Evolutionary conservation across 1,284 basidiomycete genomes (phyloP).

Genomic region (Marasmius sp.): DNA sequence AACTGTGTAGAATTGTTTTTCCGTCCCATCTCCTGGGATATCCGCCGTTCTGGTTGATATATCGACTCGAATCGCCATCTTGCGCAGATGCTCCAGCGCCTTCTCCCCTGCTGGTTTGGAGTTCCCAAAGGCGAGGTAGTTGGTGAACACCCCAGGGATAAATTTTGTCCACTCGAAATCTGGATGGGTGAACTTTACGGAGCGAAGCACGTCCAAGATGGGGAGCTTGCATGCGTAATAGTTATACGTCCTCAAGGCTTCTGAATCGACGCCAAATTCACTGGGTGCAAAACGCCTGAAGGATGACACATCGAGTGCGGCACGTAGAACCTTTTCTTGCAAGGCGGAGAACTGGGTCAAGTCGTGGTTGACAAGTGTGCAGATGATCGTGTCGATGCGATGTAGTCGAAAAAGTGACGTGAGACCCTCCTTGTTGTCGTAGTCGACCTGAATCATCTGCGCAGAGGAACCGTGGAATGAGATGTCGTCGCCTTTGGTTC

Average conservation of each 20-base stretch:
- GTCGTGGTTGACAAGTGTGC: neutral
- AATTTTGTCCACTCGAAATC: slow-evolving; percentile 3
- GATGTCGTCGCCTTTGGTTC: neutral
- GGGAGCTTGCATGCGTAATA: neutral
- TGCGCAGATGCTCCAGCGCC: neutral
- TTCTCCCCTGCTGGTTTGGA: neutral
- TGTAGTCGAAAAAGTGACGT: neutral
- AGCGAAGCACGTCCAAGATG: neutral
- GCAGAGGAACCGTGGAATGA: neutral
- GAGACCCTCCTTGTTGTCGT: neutral
- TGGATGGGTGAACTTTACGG: neutral
- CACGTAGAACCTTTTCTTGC: neutral
- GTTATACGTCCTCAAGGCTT: neutral
- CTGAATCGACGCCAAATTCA: neutral
- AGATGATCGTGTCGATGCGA: slow-evolving; percentile 1
- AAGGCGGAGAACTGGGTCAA: neutral
- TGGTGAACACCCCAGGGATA: neutral
- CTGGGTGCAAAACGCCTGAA: slow-evolving; percentile 3
- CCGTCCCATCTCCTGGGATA: neutral
- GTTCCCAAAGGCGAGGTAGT: neutral
- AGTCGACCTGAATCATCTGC: neutral
- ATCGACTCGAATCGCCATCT: neutral
- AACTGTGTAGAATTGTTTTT: neutral
- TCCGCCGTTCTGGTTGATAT: neutral
- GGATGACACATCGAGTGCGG: neutral